phyloP scores from a whole-genome alignment of 1,284 basidiomycete species.

The Singerocomus inundabilis region DNA sequence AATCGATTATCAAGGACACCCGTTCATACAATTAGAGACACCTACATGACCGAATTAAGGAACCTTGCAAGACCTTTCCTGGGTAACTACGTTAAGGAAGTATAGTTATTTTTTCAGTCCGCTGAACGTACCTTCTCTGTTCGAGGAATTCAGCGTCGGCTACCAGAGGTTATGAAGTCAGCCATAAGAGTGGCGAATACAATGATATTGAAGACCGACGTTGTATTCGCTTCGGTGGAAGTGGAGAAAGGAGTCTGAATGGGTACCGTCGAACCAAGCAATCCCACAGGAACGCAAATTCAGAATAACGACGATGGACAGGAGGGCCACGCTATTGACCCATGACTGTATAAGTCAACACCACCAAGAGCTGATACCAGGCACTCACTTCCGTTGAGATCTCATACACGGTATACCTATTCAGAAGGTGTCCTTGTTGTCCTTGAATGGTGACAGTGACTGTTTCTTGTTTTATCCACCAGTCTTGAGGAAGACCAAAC shows the following conservation, averaged over 20 bases:
- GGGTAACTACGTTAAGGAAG: slow-evolving; percentile 5
- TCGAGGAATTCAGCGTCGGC: slow-evolving; percentile 88
- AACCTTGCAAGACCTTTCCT: slow-evolving; percentile 84
- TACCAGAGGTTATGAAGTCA: slow-evolving; percentile 29
- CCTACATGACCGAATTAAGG: slow-evolving; percentile 75
- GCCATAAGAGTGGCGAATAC: slow-evolving; percentile 1
- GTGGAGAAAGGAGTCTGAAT: slow-evolving; percentile 83
- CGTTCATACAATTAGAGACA: slow-evolving; percentile 7
- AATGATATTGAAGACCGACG: slow-evolving; percentile 49
- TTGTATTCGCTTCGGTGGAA: slow-evolving; percentile 89
- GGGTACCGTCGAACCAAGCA: slow-evolving; percentile 79
- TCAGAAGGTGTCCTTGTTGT: slow-evolving; percentile 86
- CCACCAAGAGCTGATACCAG: background rate
- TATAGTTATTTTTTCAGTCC: background rate
- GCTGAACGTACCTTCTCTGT: slow-evolving; percentile 63
- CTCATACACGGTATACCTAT: slow-evolving; percentile 79
- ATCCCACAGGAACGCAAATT: slow-evolving; percentile 88
- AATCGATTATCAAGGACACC: background rate
- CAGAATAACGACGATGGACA: slow-evolving; percentile 79
- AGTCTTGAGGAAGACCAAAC: slow-evolving; percentile 69
- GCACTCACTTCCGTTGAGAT: slow-evolving; percentile 72
- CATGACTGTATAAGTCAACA: slow-evolving; percentile 11
- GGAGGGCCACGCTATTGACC: slow-evolving; percentile 54
- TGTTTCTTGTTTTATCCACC: slow-evolving; percentile 82
- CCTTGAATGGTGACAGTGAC: slow-evolving; percentile 72